Evolutionary conservation across 1,284 basidiomycete species (phyloP), one percentile per base, ranked within the genome.

Genomic region (Meripilus lineatus): DNA sequence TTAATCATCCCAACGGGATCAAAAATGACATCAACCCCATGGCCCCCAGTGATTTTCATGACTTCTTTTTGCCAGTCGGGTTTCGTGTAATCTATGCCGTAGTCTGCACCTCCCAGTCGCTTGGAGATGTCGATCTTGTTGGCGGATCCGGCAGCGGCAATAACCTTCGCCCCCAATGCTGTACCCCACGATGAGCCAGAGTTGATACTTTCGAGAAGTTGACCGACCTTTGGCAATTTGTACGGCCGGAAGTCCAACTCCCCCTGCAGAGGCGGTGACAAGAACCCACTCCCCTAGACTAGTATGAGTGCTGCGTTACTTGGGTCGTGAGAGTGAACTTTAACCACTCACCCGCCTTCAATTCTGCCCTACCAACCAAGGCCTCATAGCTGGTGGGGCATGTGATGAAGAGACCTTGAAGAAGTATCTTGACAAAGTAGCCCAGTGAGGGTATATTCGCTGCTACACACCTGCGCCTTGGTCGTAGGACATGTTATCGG

Each of bases 331-430:
- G 28, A n/a, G 28, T 8, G 28, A 30, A 30, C 8, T n/a, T 10
- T 30, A n/a, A 30, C n/a, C 28, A 50, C 50, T 52, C 32, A 81
- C 89, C 89, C 47, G 79, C 61, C 59, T 89, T 81, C 25, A 91
- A 65, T 48, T 87, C 68, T 7, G 88, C 93, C 42, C 92, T 72
- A n/a, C 87, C 86, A 0, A 92, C 86, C 13, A 97, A 69, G 0
- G 83, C 92, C 57, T 93, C 91, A 55, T 94, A 95, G 51, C 83
- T 86, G 1, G 93, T 95, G 0, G 89, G 88, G 79, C 85, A 92
- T n/a, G 90, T 93, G n/a, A 89, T 65, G 51, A 65, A 84, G 40
- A 90, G 58, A 13, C 83, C 84, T 81, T 15, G 5, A 40, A 35
- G 8, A 23, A 11, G 15, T 28, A 18, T 5, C 5, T n/a, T 21